phyloP scores from a whole-genome alignment of 208 protist species.

The Herpetomonas tarakana region DNA sequence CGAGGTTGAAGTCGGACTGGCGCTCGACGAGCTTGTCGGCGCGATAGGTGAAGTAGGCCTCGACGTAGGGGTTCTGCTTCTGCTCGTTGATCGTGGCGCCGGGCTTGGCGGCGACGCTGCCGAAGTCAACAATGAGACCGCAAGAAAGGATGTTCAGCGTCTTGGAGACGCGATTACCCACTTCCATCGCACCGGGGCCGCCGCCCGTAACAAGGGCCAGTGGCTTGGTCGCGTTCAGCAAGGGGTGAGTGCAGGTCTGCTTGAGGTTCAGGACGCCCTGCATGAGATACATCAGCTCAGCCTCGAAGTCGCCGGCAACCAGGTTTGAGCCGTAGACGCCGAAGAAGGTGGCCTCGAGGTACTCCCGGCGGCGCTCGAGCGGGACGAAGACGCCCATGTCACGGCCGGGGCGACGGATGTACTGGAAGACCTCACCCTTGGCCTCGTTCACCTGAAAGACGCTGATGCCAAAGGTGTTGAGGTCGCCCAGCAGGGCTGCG shows the following conservation, averaged over 20 bases:
- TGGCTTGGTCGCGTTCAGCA: constrained; percentile 73
- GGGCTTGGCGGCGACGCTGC: constrained; percentile 72
- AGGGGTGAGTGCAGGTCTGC: constrained; percentile 53
- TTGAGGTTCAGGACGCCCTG: constrained; percentile 80
- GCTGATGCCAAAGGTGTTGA: constrained; percentile 84
- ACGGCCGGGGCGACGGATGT: constrained; percentile 72
- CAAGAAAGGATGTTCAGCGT: constrained; percentile 89
- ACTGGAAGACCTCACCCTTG: constrained; percentile 83
- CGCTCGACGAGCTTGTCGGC: constrained; percentile 91
- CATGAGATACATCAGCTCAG: constrained; percentile 81
- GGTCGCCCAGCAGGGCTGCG: constrained; percentile 78
- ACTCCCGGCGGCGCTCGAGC: constrained; percentile 81
- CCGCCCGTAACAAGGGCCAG: constrained; percentile 91
- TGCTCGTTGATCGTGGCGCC: constrained; percentile 93
- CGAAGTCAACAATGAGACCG: constrained; percentile 91
- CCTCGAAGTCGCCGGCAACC: constrained; percentile 89
- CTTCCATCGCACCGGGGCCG: constrained; percentile 92
- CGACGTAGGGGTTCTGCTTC: constrained; percentile 87
- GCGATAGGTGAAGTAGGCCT: constrained; percentile 92
- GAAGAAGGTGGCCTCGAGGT: constrained; percentile 86
- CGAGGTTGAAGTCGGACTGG: constrained; percentile 92
- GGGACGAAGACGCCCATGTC: constrained; percentile 88
- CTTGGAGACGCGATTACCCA: constrained; percentile 91
- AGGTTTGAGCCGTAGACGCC: constrained; percentile 93
- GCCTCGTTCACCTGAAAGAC: constrained; percentile 86